phyloP scores from a whole-genome alignment of 352 stramenopile genomes.

The Globisporangium nodosum region DNA sequence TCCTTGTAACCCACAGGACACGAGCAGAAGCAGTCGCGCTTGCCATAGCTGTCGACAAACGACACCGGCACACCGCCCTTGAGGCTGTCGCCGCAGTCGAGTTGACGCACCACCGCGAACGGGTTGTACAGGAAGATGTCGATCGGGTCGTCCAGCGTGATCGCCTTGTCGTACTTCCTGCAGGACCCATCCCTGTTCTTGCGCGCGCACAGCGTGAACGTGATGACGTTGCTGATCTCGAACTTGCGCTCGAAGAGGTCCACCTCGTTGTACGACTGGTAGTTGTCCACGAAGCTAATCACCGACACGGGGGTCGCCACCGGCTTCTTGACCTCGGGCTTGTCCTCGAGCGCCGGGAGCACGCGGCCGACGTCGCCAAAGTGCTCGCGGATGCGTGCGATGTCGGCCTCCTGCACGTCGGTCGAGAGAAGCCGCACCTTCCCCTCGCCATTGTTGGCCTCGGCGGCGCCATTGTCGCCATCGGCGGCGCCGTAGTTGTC shows the following conservation, averaged over 20 bases:
- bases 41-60: conserved; percentile 27
- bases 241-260: conserved; percentile 10
- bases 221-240: conserved; percentile 9
- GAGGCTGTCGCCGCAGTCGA: conserved; percentile 30
- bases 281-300: conserved; percentile 16
- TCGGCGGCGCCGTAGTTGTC: conserved; percentile 14
- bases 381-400: conserved; percentile 1
- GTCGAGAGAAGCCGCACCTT: conserved; percentile 4
- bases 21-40: conserved; percentile 50
- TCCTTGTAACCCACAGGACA: conserved; percentile 36
- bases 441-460: not conserved
- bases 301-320: not conserved
- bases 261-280: conserved; percentile 7
- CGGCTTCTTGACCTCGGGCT: not conserved
- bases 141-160: conserved; percentile 24
- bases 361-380: conserved; percentile 7
- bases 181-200: conserved; percentile 12
- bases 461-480: conserved; percentile 2
- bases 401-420: conserved; percentile 7
- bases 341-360: conserved; percentile 4
- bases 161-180: conserved; percentile 24
- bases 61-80: conserved; percentile 37
- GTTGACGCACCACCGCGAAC: conserved; percentile 31
- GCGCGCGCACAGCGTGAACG: conserved; percentile 18
- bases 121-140: conserved; percentile 69